Evolutionary conservation across 257 asterid species (phyloP).

Genomic region (Scutellaria baicalensis): DNA sequence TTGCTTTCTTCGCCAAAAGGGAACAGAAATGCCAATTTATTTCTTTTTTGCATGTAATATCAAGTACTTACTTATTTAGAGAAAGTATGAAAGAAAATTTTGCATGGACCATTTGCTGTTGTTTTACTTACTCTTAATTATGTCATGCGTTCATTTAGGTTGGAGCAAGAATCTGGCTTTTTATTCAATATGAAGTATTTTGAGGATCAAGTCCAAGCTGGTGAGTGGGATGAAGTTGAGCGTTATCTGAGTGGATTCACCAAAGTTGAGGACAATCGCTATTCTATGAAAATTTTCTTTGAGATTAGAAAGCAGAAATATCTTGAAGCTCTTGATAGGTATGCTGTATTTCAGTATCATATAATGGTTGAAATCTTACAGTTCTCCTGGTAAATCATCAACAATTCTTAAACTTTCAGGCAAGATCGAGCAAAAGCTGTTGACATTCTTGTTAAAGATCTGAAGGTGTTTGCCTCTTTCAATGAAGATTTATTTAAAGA

Average conservation of each 20-base stretch:
- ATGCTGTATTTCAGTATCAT: conserved; percentile 13
- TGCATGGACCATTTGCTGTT: neutral
- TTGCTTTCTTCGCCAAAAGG: neutral
- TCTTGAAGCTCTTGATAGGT: conserved; percentile 98
- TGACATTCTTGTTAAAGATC: conserved; percentile 96
- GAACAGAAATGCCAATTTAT: neutral
- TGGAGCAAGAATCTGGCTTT: conserved; percentile 98
- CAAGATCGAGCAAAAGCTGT: conserved; percentile 94
- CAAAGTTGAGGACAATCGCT: conserved; percentile 97
- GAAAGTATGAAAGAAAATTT: neutral
- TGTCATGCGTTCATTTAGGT: conserved; percentile 31
- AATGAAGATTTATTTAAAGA: conserved; percentile 97
- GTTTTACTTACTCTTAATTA: neutral
- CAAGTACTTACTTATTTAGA: neutral
- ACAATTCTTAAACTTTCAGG: conserved; percentile 31
- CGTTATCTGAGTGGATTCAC: conserved; percentile 91
- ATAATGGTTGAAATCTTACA: neutral
- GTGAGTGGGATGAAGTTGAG: conserved; percentile 99
- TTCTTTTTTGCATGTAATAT: neutral
- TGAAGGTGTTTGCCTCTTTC: conserved; percentile 91
- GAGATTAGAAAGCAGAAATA: conserved; percentile 98
- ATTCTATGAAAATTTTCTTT: conserved; percentile 96
- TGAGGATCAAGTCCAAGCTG: conserved; percentile 96
- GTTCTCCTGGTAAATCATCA: conserved; percentile 1
- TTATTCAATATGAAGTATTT: conserved; percentile 97